phyloP scores from a whole-genome alignment of 768 basidiomycete genomes.

The Tulasnella sp. region DNA sequence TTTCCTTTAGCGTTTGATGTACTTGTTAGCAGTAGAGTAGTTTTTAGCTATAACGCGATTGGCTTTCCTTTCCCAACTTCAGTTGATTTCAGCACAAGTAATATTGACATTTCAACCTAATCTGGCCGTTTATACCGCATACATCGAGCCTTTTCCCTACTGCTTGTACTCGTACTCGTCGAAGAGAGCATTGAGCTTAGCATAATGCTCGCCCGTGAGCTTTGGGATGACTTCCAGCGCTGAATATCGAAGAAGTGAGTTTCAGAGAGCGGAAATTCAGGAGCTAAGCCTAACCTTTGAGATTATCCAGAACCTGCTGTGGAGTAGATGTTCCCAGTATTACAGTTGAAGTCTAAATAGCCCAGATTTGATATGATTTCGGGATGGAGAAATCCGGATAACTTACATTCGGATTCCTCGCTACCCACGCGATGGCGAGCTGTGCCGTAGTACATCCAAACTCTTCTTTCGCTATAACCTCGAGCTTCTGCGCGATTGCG shows the following conservation, averaged over 20 bases:
- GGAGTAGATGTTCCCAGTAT: constrained; percentile 56
- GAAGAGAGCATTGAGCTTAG: constrained; percentile 59
- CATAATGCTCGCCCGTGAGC: constrained; percentile 51
- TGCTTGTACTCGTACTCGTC: neutral
- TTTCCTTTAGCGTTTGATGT: neutral
- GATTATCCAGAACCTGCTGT: constrained; percentile 52
- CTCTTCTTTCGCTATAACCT: constrained; percentile 47
- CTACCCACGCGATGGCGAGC: constrained; percentile 72
- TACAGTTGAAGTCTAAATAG: constrained; percentile 38
- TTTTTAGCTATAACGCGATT: neutral
- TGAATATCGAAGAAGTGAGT: neutral
- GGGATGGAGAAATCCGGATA: neutral
- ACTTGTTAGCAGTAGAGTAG: neutral
- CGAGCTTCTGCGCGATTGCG: constrained; percentile 58
- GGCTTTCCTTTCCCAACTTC: neutral
- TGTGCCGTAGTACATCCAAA: constrained; percentile 47
- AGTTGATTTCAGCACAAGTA: neutral
- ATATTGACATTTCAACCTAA: no score
- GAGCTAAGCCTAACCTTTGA: constrained; percentile 28
- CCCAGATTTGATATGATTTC: constrained; percentile 10
- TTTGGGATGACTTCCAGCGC: constrained; percentile 64
- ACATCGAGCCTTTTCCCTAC: neutral
- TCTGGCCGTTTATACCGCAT: no score
- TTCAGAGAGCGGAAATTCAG: neutral
- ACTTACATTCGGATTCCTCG: constrained; percentile 43